Conservation (phyloP, 2,329 filamentous ascomycete genomes). For the Diaporthe sp. region DNA sequence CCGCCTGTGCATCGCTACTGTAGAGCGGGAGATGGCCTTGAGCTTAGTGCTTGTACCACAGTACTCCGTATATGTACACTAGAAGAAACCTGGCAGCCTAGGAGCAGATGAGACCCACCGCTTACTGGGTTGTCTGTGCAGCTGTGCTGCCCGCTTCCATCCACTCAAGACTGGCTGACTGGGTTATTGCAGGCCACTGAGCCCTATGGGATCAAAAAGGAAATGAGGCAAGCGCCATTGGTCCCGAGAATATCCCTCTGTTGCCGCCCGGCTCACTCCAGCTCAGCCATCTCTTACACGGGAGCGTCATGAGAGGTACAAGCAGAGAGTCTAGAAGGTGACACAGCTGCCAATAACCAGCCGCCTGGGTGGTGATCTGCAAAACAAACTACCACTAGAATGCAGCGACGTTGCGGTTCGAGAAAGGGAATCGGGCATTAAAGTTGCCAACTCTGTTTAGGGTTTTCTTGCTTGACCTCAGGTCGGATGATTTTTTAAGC, state of each 20-base stretch:
- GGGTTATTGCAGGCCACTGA: background rate
- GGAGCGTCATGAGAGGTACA: constrained; percentile 14
- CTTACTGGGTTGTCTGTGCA: background rate
- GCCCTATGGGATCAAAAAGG: constrained; percentile 10
- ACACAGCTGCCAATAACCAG: constrained; percentile 23
- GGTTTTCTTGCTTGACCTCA: background rate
- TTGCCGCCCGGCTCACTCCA: constrained; percentile 9
- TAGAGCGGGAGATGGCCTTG: background rate
- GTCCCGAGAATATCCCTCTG: constrained; percentile 8
- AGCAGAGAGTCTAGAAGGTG: constrained; percentile 23
- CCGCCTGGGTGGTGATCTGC: constrained; percentile 24
- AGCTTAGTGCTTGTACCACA: background rate
- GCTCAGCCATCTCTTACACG: constrained; percentile 4
- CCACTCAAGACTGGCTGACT: background rate
- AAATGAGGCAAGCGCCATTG: constrained; percentile 8
- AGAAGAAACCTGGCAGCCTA: background rate
- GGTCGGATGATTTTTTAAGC: background rate
- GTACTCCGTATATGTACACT: too few species aligned
- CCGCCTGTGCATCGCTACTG: constrained; percentile 7
- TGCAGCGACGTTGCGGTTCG: constrained; percentile 21
- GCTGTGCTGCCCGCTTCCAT: background rate
- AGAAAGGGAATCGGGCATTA: constrained; percentile 15
- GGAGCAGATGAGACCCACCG: constrained; percentile 10
- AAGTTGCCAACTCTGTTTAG: constrained; percentile 11
- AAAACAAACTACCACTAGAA: constrained; percentile 27